Base-by-base conservation (phyloP, 805 yeast genomes). In the Pichia cephalocereana region DNA sequence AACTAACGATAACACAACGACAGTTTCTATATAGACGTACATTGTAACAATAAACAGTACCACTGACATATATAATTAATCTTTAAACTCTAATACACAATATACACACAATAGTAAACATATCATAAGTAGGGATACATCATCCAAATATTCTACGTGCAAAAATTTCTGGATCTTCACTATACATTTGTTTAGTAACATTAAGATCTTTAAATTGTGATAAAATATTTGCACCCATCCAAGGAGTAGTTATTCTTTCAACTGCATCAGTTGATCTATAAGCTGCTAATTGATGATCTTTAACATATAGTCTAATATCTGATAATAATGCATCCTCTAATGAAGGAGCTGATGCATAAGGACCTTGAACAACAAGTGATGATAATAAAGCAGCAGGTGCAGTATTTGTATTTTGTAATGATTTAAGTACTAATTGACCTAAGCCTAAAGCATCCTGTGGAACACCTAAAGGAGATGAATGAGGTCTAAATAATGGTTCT, bases 161-260 rank as follows among this genome's bases (percentile, higher is more conserved):
- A 30, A 88, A 88, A 49, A 72, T 70, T 60, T 83, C 88, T 51
- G 76, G 78, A 56, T 82, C 83, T 57, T 82, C 86, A 38, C 9
- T 7, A 7, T 34, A 34, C 37, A 34, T 34, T 14, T 75, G 74
- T 58, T 76, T 80, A 40, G 82, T 72, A 36, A 82, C 69, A 66
- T 82, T 82, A 69, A 76, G 69, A 46, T 72, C 80, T 49, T 79
- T 81, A 50, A 71, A 72, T 43, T 71, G 71, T 14, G 84, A 80
- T 54, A 83, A 70, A 52, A 80, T 80, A 48, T 82, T 76, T 0
- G 88, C 87, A n/a, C 89, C 89, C 31, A 81, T 66, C 89, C 89
- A 82, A 26, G 76, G 70, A 44, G 82, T 77, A 53, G 71, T 76
- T 52, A 72, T 77, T 52, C 82, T 72, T 51, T 83, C 88, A 57